Percentiles rank a stretch among this genome's conserved stretches.
phyloP scores from a whole-genome alignment of 345 rosid species.

The Ailanthus altissimus region DNA sequence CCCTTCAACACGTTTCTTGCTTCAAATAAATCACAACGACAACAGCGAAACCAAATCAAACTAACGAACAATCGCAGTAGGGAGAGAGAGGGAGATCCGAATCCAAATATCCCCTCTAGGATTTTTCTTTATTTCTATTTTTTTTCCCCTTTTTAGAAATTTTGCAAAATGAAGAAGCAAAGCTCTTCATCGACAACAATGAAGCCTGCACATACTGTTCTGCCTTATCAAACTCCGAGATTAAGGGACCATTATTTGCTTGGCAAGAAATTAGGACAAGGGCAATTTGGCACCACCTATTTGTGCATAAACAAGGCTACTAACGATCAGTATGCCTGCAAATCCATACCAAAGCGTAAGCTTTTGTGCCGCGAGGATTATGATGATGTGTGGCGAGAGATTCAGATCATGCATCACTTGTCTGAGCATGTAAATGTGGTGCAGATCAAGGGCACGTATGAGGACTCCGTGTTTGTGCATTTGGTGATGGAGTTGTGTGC shows the following conservation, averaged over 20 bases:
- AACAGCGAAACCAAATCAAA: too few relatives aligned
- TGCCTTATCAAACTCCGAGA: constrained; percentile 83
- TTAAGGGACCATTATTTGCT: constrained; percentile 75
- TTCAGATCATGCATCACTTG: constrained; percentile 98
- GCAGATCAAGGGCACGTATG: constrained; percentile 82
- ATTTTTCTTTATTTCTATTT: too few relatives aligned
- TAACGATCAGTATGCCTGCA: constrained; percentile 63
- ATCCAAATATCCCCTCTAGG: constrained; percentile 24
- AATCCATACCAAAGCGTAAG: constrained; percentile 91
- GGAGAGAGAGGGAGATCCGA: too few relatives aligned
- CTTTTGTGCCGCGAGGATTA: constrained; percentile 89
- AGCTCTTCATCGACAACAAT: constrained; percentile 23
- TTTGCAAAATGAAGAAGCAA: constrained; percentile 30
- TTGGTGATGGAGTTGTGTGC: constrained; percentile 95
- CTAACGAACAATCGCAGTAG: too few relatives aligned
- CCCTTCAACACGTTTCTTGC: background rate
- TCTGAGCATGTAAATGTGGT: constrained; percentile 86
- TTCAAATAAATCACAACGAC: too few relatives aligned
- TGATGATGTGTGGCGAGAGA: constrained; percentile 96
- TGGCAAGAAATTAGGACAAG: constrained; percentile 91
- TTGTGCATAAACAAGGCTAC: constrained; percentile 69
- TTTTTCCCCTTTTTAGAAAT: too few relatives aligned
- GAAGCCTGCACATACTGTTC: constrained; percentile 55
- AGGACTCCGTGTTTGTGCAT: constrained; percentile 89
- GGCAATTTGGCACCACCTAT: constrained; percentile 93